A percentile compares a stretch with the other conserved stretches of the same genome.
phyloP scores from a whole-genome alignment of 495 filamentous ascomycete species.

The Penicillium flavigenum region DNA sequence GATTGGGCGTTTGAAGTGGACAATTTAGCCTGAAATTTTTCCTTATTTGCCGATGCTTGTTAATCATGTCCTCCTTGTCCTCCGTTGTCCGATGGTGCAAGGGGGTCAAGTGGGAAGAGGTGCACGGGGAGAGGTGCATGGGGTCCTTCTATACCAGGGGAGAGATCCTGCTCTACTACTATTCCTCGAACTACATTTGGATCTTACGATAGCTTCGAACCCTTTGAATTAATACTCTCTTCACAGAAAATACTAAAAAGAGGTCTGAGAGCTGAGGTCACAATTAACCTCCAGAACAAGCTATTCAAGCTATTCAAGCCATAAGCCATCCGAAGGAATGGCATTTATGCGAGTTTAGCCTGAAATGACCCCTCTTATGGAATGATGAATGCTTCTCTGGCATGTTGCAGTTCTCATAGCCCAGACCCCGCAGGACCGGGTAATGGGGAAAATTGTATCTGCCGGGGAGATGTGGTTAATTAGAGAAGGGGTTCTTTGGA shows the following conservation, averaged over 20 bases:
- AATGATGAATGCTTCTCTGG: background rate
- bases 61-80: background rate
- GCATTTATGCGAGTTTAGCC: background rate
- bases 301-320: constrained; percentile 1
- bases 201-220: background rate
- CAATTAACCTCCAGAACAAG: background rate
- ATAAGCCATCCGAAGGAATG: background rate
- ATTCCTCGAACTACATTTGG: no score
- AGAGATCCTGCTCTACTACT: no score
- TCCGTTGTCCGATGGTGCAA: background rate
- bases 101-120: no score
- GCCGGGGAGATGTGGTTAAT: background rate
- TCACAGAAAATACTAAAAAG: background rate
- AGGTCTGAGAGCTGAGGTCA: background rate
- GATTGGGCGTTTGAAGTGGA: background rate
- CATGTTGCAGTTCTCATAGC: background rate
- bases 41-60: background rate
- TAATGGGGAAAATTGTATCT: background rate
- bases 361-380: background rate
- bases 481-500: no score
- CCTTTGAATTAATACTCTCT: background rate
- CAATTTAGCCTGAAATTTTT: background rate
- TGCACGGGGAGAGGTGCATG: background rate
- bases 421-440: background rate
- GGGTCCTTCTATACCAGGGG: background rate